A percentile compares a stretch with the other conserved stretches of the same genome.
Conservation (phyloP, 169 alveolate genomes). For the Cryptosporidium ryanae region DNA sequence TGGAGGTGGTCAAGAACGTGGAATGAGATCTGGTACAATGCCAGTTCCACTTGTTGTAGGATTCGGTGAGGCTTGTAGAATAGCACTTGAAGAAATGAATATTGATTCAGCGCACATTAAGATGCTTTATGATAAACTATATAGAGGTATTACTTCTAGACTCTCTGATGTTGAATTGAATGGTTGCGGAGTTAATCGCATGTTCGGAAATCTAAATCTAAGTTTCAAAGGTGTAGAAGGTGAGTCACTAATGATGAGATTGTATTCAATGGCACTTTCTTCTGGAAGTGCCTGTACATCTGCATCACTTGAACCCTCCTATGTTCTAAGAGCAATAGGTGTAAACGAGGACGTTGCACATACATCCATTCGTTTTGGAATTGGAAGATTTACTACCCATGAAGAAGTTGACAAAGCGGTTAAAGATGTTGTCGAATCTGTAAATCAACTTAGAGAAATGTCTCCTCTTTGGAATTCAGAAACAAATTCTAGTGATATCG, state of each 20-base stretch:
- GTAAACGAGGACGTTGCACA: slow-evolving; percentile 97
- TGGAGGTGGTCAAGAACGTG: slow-evolving; percentile 99
- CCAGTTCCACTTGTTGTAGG: slow-evolving; percentile 95
- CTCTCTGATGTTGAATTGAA: slow-evolving; percentile 77
- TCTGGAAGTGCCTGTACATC: slow-evolving; percentile 88
- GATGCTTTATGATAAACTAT: slow-evolving; percentile 83
- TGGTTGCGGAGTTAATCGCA: slow-evolving; percentile 79
- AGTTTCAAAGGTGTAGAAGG: slow-evolving; percentile 96
- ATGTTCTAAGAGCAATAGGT: slow-evolving; percentile 95
- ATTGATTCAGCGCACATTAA: slow-evolving; percentile 90
- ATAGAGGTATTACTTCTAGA: slow-evolving; percentile 53
- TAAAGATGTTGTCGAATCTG: slow-evolving; percentile 84
- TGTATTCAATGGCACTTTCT: slow-evolving; percentile 87
- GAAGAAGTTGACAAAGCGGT: slow-evolving; percentile 91
- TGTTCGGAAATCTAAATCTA: slow-evolving; percentile 93
- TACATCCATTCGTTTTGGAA: slow-evolving; percentile 96
- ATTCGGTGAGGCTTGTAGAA: slow-evolving; percentile 95
- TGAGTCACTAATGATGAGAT: slow-evolving; percentile 91
- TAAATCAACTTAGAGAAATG: slow-evolving; percentile 86
- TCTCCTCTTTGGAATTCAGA: slow-evolving; percentile 93
- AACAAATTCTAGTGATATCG: slow-evolving; percentile 82
- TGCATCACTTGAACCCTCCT: slow-evolving; percentile 86
- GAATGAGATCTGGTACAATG: slow-evolving; percentile 96
- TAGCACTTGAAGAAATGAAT: slow-evolving; percentile 92
- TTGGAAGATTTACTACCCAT: slow-evolving; percentile 96